Base-by-base conservation (phyloP, 2,329 filamentous ascomycete genomes). In the Pestalotiopsis sp. region DNA sequence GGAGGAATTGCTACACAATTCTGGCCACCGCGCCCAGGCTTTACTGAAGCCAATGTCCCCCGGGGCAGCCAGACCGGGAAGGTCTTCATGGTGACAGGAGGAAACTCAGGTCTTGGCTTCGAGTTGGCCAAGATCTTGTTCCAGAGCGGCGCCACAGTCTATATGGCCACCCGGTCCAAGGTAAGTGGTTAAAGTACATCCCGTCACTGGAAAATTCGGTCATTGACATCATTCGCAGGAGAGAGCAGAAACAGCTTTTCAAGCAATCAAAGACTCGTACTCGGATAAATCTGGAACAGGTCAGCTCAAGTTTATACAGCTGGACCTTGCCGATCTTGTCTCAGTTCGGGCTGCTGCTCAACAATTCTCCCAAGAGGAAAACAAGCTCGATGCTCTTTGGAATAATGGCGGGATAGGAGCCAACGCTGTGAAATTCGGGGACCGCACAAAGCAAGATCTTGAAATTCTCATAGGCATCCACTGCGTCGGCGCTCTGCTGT, bases 381-480 rank as follows among this genome's bases (percentile, higher is more conserved):
- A 66, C 20, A 70, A 69, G 59, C 71, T 73, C 14, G 72, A 74
- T 38, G 67, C 73, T 0, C 63, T 74, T 3, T 72, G 69, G 61
- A 74, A 74, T 64, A 74, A 74, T 56, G 68, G 68, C 1, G 77
- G 76, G 0, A 70, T 72, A 10, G 76, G 76, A 5, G 65, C 64
- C 1, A 64, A 69, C 9, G 67, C 64, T 1, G 24, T 74, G 0
- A 69, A 73, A 3, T 20, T 61, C 2, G 73, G 72, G 2, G 68
- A 71, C 1, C 69, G 68, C 11, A 78, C 76, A 0, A 68, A 44
- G 4, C 80, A 81, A 60, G 76, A 75, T 13, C 66, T 80, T 9
- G 79, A 81, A 67, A 35, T 72, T 4, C 73, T 79, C 64, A 67
- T 80, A 1, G 79, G 77, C 7, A 72, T 76, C 48, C 75, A 78